Evolutionary conservation across 2,329 filamentous ascomycete species (phyloP), one percentile per base, ranked within the genome.

Genomic region (Alternaria incomplexa): DNA sequence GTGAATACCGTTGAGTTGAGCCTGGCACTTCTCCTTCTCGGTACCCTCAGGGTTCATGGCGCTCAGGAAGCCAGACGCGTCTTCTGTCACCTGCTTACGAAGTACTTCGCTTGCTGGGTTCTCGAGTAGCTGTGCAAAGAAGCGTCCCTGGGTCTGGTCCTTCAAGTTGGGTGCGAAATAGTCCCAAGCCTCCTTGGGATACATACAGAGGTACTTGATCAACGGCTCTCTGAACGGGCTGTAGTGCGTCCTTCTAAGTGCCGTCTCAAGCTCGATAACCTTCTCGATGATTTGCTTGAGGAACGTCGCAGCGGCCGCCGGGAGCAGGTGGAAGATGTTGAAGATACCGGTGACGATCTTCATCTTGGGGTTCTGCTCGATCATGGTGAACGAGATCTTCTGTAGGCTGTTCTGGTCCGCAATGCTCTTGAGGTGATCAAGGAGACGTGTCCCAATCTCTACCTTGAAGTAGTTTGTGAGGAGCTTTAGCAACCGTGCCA

Each of bases 391-490:
- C 0, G 95, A 97, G 2, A 96, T 92, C 73, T 94, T 93, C 77
- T 98, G 94, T 69, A 98, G 83, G 13, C 89, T 87, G 55, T 85
- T 86, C 3, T 92, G 87, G 62, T 97, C 93, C 1, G 95, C 94
- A 67, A 99, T 93, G 11, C 90, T 88, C 76, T 95, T 95, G 81
- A 97, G 91, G 73, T 99, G 96, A 67, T 98, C 95, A 10, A 99
- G 85, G n/a, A 99, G 83, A 23, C 96, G 89, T 22, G 93, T 88
- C 7, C 96, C 96, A 57, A 99, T 99, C 77, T 99, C 96, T 1
- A 98, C 94, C 81, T 99, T 99, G 82, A 99, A 99, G 79, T 99
- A 99, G 63, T 96, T 98, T 0, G 95, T 99, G 17, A 99, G 84
- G 2, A 99, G 85, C 67, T 96, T 95, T 63, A 99, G 82, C 2